These are phyloP conservation scores for Microcyclospora pomicola DNA, from an alignment of 2,329 filamentous ascomycete species.

Conservation along the genomic window DNA sequence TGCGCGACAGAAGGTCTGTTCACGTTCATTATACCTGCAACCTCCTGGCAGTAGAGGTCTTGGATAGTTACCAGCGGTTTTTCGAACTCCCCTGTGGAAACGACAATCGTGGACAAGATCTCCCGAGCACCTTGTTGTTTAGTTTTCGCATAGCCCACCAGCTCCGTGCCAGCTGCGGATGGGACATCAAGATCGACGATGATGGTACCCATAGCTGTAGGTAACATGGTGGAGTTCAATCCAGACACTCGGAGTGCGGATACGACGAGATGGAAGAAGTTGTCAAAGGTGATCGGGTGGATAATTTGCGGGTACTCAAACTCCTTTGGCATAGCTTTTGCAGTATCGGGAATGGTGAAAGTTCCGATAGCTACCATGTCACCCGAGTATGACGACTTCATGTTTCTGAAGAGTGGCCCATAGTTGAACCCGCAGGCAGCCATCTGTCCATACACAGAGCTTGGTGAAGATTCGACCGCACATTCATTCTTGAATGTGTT, in stretches of 20 bases:
- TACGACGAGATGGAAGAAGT: conserved; percentile 35
- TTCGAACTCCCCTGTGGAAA: background rate
- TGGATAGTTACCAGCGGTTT: too few relatives aligned
- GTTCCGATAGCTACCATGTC: conserved; percentile 1
- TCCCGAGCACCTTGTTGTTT: background rate
- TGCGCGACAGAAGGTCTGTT: too few relatives aligned
- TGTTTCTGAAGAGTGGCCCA: conserved; percentile 7
- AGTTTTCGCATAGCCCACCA: background rate
- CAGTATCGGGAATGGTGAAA: conserved; percentile 24
- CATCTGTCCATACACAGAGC: conserved; percentile 6
- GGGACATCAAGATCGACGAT: conserved; percentile 1
- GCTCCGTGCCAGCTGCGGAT: background rate
- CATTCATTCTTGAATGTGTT: too few relatives aligned
- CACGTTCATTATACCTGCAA: too few relatives aligned
- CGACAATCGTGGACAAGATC: background rate
- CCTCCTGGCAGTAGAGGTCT: too few relatives aligned
- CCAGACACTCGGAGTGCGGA: too few relatives aligned
- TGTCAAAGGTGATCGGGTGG: conserved; percentile 45
- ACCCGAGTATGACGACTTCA: background rate
- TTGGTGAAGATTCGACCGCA: too few relatives aligned
- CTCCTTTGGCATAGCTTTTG: conserved; percentile 37
- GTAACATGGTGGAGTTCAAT: too few relatives aligned
- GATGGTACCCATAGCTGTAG: background rate
- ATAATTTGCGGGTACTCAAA: conserved; percentile 43
- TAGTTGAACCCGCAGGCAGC: conserved; percentile 8